Evolutionary conservation across 2,329 filamentous ascomycete genomes (phyloP).

Genomic region (Didymella pomorum): DNA sequence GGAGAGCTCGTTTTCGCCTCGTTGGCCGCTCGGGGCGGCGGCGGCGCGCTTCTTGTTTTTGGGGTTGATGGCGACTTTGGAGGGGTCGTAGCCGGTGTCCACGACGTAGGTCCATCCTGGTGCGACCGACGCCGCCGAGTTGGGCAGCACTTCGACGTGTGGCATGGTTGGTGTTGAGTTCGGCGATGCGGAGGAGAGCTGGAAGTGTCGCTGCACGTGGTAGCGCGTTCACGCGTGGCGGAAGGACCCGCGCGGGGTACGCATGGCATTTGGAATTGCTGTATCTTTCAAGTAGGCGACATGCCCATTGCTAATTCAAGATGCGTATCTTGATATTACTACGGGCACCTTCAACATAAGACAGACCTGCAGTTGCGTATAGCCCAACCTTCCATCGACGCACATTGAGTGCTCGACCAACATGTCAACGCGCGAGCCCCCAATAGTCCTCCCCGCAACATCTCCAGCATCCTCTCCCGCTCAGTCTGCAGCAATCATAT

Average conservation of each 20-base stretch:
- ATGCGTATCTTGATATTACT: background rate
- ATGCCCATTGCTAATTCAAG: constrained; percentile 8
- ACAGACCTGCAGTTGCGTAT: background rate
- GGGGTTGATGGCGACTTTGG: constrained; percentile 61
- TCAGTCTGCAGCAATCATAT: constrained; percentile 56
- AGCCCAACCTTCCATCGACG: background rate
- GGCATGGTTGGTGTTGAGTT: constrained; percentile 57
- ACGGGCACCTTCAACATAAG: background rate
- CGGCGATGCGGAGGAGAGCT: constrained; percentile 14
- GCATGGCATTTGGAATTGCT: constrained; percentile 16
- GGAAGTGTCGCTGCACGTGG: constrained; percentile 19
- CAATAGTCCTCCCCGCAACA: constrained; percentile 50
- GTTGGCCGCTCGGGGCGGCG: constrained; percentile 38
- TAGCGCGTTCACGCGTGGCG: constrained; percentile 8
- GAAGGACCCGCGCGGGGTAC: constrained; percentile 10
- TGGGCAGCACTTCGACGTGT: constrained; percentile 82
- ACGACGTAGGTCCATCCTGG: constrained; percentile 95
- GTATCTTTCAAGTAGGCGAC: constrained; percentile 1
- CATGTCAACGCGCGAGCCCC: constrained; percentile 30
- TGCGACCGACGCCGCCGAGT: constrained; percentile 71
- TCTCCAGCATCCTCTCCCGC: constrained; percentile 45
- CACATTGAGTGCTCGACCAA: background rate
- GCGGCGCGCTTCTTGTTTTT: constrained; percentile 73
- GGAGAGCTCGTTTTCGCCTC: constrained; percentile 67
- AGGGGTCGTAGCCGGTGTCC: constrained; percentile 70